Base-by-base conservation (phyloP, 805 yeast genomes). In the Candida quercuum region DNA sequence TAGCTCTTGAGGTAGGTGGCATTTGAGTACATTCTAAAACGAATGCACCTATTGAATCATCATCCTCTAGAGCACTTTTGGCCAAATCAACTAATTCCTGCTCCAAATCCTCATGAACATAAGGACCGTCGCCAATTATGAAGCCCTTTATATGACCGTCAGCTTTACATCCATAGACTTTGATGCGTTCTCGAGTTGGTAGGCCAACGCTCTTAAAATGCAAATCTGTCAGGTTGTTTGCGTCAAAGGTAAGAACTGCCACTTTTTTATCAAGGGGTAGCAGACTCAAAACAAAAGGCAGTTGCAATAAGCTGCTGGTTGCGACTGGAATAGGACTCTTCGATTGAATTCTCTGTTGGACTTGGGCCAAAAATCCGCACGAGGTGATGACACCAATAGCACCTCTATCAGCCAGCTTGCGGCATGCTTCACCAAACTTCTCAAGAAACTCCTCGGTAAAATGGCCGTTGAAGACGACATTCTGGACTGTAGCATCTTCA, bases 1-100 rank as follows among this genome's bases (percentile, higher is more conserved):
- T 51, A 2, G 57, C 59, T 30, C 46, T 48, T 12, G 62, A 46
- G 33, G 42, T 52, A n/a, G 63, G 64, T 15, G 61, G 63, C 61
- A 61, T 60, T 35, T 60, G 61, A 7, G 63, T 56, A 37, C 66
- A 59, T 38, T 59, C 65, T 37, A 60, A 47, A 9, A 60, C 61
- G 37, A 60, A 46, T 0, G 55, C 63, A 11, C 56, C 54, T 25
- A 59, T 47, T 6, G 38, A 32, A 8, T 52, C 48, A 17, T 44
- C 46, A 15, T 49, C 42, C 7, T 40, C 40, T 1, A 61, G 8
- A 8, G 57, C 39, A 4, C 41, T 43, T 15, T 41, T 31, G 2
- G 60, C 56, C 21, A 54, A 35, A 7, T 30, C 33, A 8, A 59
- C 54, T 28, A 57, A 37, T 36, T 60, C 63, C 7, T 47, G 41